These are phyloP conservation scores for Rhizopogon vulgaris DNA, from an alignment of 768 basidiomycete genomes.

Conservation along the genomic window DNA sequence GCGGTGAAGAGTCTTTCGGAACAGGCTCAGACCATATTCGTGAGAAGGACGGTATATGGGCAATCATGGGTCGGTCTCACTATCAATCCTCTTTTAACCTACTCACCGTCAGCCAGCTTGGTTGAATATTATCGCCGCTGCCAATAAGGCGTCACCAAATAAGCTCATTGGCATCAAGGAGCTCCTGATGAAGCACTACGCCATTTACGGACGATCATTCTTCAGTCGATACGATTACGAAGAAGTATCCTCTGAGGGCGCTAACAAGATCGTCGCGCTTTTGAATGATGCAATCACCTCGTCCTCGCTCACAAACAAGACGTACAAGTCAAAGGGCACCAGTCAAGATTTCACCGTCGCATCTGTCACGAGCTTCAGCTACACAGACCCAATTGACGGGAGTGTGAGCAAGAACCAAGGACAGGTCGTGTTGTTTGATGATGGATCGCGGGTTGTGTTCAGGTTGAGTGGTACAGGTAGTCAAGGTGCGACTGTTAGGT, in stretches of 20 bases:
- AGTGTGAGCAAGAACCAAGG: constrained; percentile 95
- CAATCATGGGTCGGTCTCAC: constrained; percentile 70
- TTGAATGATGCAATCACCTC: constrained; percentile 67
- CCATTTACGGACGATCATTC: constrained; percentile 92
- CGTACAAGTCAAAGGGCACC: constrained; percentile 62
- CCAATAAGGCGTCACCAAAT: constrained; percentile 68
- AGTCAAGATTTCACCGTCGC: constrained; percentile 71
- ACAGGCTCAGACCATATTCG: constrained; percentile 99
- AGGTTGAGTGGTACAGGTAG: constrained; percentile 94
- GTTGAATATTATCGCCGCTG: constrained; percentile 94
- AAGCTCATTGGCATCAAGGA: constrained; percentile 88
- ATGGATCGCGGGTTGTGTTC: constrained; percentile 94
- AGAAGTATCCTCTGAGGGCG: constrained; percentile 89
- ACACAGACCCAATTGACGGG: constrained; percentile 97
- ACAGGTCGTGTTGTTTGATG: constrained; percentile 84
- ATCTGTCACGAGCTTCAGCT: constrained; percentile 81
- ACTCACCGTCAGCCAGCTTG: constrained; percentile 54
- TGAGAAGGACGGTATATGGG: constrained; percentile 99
- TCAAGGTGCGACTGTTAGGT: constrained; percentile 90
- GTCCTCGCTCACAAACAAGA: constrained; percentile 61
- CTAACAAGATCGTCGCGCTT: constrained; percentile 75
- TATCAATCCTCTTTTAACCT: constrained; percentile 2
- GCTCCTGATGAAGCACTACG: constrained; percentile 81
- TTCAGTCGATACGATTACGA: constrained; percentile 99
- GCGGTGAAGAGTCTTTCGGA: constrained; percentile 98